A percentile compares a stretch with the other conserved stretches of the same genome.
These are phyloP conservation scores for Auricularia heimuer DNA, from an alignment of 768 basidiomycete species.

Conservation along the genomic window DNA sequence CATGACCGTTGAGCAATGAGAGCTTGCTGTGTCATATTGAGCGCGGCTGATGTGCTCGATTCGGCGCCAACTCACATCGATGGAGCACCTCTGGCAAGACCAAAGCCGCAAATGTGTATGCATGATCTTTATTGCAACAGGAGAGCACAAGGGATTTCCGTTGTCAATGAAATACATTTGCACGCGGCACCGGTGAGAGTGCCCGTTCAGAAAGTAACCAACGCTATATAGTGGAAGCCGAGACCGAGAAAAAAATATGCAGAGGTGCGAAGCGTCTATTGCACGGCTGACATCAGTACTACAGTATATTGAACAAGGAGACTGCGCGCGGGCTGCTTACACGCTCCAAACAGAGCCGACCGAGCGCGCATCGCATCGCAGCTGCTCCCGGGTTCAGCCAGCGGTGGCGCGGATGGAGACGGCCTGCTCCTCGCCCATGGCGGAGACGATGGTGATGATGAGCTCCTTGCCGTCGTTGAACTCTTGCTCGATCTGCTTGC, in stretches of 20 bases:
- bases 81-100: no score
- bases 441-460: slow-evolving; percentile 72
- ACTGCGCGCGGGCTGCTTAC: neutral
- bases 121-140: neutral
- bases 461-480: slow-evolving; percentile 88
- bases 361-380: neutral
- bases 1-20: no score
- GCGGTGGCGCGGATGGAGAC: slow-evolving; percentile 3
- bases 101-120: no score
- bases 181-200: neutral
- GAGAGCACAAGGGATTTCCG: neutral
- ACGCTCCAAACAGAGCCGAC: no score
- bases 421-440: slow-evolving; percentile 88
- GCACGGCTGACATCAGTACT: neutral
- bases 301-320: neutral
- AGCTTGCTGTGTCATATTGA: no score
- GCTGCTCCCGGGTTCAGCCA: neutral
- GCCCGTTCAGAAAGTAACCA: neutral
- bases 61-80: no score
- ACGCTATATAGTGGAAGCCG: neutral
- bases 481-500: slow-evolving; percentile 50
- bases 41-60: no score
- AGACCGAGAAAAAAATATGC: neutral
- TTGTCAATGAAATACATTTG: neutral
- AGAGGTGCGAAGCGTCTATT: neutral